Evolutionary conservation across 345 rosid species (phyloP).

Genomic region (Moricandia arvensis): DNA sequence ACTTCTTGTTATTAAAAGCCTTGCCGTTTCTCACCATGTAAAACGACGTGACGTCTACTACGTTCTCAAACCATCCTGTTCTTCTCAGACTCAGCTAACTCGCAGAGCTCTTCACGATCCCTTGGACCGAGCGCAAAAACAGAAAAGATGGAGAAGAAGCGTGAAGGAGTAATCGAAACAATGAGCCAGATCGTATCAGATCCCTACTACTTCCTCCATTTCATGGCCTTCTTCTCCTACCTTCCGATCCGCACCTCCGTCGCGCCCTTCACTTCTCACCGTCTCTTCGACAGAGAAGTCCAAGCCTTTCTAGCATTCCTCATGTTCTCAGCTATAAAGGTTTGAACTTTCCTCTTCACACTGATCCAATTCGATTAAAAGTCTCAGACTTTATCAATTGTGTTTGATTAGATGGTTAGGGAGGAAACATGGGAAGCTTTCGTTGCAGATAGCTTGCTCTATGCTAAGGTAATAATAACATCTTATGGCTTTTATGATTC

Average conservation of each 20-base stretch:
- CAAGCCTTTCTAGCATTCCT: conserved; percentile 71
- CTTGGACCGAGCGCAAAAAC: neutral
- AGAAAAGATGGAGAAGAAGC: conserved; percentile 30
- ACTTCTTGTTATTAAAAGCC: neutral
- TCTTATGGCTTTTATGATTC: neutral
- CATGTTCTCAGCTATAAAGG: conserved; percentile 60
- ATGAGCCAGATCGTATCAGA: conserved; percentile 57
- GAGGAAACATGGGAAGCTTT: conserved; percentile 85
- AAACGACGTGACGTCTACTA: conserved; percentile 28
- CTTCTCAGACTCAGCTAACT: neutral
- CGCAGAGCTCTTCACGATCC: neutral
- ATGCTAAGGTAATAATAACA: conserved; percentile 53
- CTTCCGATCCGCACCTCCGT: conserved; percentile 62
- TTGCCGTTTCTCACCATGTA: conserved; percentile 5
- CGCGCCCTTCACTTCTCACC: conserved; percentile 44
- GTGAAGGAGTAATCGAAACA: conserved; percentile 40
- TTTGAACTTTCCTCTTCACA: neutral
- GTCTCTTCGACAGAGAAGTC: conserved; percentile 60
- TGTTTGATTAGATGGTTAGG: conserved; percentile 49
- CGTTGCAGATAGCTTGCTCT: conserved; percentile 60
- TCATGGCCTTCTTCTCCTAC: conserved; percentile 74
- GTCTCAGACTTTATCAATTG: conserved; percentile 2
- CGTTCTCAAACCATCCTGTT: neutral
- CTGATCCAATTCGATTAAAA: neutral
- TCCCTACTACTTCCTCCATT: conserved; percentile 68